phyloP scores from a whole-genome alignment of 1,284 basidiomycete species.

The Fomitiporia mediterranea region DNA sequence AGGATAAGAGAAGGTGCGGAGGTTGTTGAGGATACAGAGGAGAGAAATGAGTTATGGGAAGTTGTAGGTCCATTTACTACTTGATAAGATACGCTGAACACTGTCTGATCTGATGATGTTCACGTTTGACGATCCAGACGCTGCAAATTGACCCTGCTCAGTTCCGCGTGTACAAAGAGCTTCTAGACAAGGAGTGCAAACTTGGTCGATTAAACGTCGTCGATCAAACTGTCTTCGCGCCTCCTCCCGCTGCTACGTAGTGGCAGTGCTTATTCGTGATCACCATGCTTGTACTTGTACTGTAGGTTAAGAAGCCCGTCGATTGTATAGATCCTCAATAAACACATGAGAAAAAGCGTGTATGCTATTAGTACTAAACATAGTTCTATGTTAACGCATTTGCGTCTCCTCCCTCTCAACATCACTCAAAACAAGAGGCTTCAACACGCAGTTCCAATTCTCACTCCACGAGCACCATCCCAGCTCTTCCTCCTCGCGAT shows the following conservation, averaged over 20 bases:
- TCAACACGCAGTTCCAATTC: conserved; percentile 73
- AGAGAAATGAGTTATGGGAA: conserved; percentile 79
- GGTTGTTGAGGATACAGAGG: conserved; percentile 83
- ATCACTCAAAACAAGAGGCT: conserved; percentile 55
- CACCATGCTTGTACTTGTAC: background rate
- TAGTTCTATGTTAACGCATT: background rate
- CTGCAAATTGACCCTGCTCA: conserved; percentile 91
- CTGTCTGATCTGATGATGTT: background rate
- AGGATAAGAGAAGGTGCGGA: conserved; percentile 73
- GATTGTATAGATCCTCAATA: background rate
- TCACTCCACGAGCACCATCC: conserved; percentile 79
- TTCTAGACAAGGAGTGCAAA: conserved; percentile 88
- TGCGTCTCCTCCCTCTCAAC: conserved; percentile 29
- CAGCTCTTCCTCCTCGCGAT: conserved; percentile 35
- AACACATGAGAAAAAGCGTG: background rate
- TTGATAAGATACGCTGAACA: conserved; percentile 13
- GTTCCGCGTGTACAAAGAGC: conserved; percentile 85
- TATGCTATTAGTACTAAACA: background rate
- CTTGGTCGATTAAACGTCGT: conserved; percentile 51
- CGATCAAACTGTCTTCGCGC: conserved; percentile 57
- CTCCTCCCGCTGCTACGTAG: conserved; percentile 45
- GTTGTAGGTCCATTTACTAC: conserved; percentile 67
- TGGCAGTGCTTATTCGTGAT: background rate
- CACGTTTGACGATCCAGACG: conserved; percentile 43
- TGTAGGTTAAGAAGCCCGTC: background rate